Base-by-base conservation (phyloP, 169 alveolate genomes). In the Eimeria falciformis region DNA sequence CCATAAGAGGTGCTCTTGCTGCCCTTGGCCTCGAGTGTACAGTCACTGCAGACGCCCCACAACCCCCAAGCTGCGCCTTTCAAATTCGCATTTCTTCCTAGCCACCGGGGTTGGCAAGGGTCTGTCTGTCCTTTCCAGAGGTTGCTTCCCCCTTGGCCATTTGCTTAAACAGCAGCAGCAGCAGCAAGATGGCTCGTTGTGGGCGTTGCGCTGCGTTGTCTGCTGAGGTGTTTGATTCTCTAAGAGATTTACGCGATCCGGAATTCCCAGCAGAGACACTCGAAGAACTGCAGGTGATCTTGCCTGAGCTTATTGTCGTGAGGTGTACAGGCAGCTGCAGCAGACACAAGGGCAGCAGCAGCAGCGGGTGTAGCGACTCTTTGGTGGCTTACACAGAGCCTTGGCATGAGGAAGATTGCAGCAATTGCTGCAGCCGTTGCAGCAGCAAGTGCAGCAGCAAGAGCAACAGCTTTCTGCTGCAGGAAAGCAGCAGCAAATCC, bases 221-320 rank as follows among this genome's bases (percentile, higher is more conserved):
- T 11, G 82, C 91, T 47, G 98, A 96, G 84, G 95, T 97, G 17
- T 98, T 93, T 91, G 98, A 96, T 46, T 73, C 96, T 82, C 92
- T 97, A 18, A 95, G 96, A 82, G 93, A 92, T 84, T 95, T 98
- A 23, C 95, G 95, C 40, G 99, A 98, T 86, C 99, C 99, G 7
- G 99, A 98, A 90, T 98, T 97, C 92, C 98, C 99, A 17, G 95
- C 96, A 56, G 73, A 94, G 97, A 27, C 95, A 94, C 94, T 89
- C 87, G 82, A 85, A 90, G 65, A 93, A 83, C 47, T 92, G 95
- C 81, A 56, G 27, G 88, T 78, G 58, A 45, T 50, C 3, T 23
- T 56, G 5, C 88, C 88, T 0, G 62, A 45, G 18, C 55, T 75
- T 29, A 23, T 75, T 2, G 17, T 45, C 66, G 56, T 75, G n/a